These are phyloP conservation scores for Arachnopeziza araneosa DNA, from an alignment of 2,329 filamentous ascomycete genomes.

Conservation along the genomic window DNA sequence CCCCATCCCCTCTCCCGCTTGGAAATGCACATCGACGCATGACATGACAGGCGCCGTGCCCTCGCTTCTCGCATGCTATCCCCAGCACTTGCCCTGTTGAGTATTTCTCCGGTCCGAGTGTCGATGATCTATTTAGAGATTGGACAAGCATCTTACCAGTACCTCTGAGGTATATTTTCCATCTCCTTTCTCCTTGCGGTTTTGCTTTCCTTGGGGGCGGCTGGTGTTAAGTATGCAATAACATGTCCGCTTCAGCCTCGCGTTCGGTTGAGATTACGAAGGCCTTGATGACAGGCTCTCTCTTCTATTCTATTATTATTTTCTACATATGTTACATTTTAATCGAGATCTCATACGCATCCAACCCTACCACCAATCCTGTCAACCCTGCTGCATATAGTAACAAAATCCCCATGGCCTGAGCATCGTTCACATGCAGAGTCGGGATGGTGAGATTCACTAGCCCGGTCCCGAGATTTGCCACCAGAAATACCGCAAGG, in stretches of 20 bases:
- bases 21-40: background rate
- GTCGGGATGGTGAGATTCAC: conserved; percentile 87
- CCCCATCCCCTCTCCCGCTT: background rate
- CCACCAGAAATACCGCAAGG: conserved; percentile 74
- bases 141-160: too few relatives aligned
- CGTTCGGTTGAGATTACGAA: too few relatives aligned
- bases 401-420: conserved; percentile 69
- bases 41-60: background rate
- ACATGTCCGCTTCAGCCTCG: too few relatives aligned
- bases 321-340: conserved; percentile 1
- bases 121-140: too few relatives aligned
- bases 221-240: too few relatives aligned
- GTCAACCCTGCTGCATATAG: conserved; percentile 66
- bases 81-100: background rate
- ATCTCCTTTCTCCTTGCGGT: too few relatives aligned
- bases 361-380: conserved; percentile 60
- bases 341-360: conserved; percentile 36
- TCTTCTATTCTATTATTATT: too few relatives aligned
- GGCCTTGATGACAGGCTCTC: too few relatives aligned
- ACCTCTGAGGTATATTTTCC: too few relatives aligned
- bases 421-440: conserved; percentile 58
- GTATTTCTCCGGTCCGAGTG: too few relatives aligned
- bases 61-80: background rate
- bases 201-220: too few relatives aligned
- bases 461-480: conserved; percentile 82